Evolutionary conservation across 768 basidiomycete genomes (phyloP), one percentile per base, ranked within the genome.

Genomic region (Rhizopogon vinicolor): DNA sequence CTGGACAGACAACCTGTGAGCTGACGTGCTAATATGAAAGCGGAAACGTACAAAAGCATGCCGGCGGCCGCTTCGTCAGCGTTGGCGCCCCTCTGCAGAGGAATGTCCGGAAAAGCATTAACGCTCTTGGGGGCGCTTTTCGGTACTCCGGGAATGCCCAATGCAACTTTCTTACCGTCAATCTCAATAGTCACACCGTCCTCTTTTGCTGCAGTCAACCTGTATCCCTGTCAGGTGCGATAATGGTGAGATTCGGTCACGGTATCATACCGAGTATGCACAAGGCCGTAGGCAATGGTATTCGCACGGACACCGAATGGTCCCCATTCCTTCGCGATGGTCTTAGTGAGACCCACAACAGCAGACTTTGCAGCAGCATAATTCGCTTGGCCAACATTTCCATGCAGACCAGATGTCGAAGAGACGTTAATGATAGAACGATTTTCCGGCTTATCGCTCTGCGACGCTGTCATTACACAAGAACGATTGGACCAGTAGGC

Each of bases 281-380:
- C 83, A 44, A 84, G 74, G 25, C 91, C 90, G 61, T 82, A 92
- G 3, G 90, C 90, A 42, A 93, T 72, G 3, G 86, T 86, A 73
- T 93, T 92, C 28, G 87, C 87, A 49, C 91, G 87, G 19, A 92
- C 89, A 60, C 85, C 86, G 70, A 86, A 91, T 3, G 76, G 70
- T 31, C 91, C 91, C 91, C 91, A 93, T 66, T 93, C 91, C 67
- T 93, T 93, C 46, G 85, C 84, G 60, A 90, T 84, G 41, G 91
- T 93, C 76, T 92, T 93, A 41, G 90, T 89, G 51, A 93, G 73
- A 13, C 91, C 91, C 55, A 86, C 63, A 41, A 93, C 83, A 7
- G 86, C 91, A 12, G 89, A 74, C 65, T 91, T 92, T 57, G 87
- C 90, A 1, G 89, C 80, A 19, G 90, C 83, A 62, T 90, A 91